Evolutionary conservation across 75 land plant genomes (phyloP), one percentile per base, ranked within the genome.

Genomic region (Adiantum capillusveneris): DNA sequence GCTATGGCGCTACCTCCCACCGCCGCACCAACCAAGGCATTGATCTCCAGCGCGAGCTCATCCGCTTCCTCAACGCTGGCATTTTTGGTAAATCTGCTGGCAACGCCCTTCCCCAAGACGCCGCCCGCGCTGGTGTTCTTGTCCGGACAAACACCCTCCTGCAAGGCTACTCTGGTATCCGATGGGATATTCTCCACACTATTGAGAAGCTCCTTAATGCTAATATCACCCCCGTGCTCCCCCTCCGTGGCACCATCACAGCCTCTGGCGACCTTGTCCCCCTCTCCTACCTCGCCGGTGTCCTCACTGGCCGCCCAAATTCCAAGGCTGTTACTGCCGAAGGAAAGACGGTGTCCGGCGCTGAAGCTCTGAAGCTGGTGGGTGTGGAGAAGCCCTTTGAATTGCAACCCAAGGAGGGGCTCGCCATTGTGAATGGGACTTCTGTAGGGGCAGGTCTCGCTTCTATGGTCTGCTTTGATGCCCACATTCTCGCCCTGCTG

Each of bases 131-230:
- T 19, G 89, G 85, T 24, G 81, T 87, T 76, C 63, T 85, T 12
- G 82, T 86, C 18, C 69, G 90, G 17, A 73, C 82, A 63, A 87
- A 87, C 84, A 84, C 90, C 16, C 82, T 87, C 24, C 75, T 87
- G 53, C 92, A 87, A 53, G 92, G 92, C 30, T 87, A 79, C 75
- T 87, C 92, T 25, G 88, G 92, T 60, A 87, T 87, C 75, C 57
- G 92, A 7, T 84, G 88, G 69, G 88, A 81, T 45, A 84, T 87
- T 56, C 60, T 85, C 24, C 78, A 77, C 25, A 68, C 85, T 63
- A 73, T 88, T 18, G 63, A 81, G 29, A 51, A 60, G 45, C 64
- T 87, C 49, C 78, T 88, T 42, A 88, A 88, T 71, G 54, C 60
- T 61, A 58, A 62, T 60, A 42, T 88, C 55, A 88, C 90, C 29